Evolutionary conservation across 2,329 filamentous ascomycete genomes (phyloP).

Genomic region (Ustulina deusta): DNA sequence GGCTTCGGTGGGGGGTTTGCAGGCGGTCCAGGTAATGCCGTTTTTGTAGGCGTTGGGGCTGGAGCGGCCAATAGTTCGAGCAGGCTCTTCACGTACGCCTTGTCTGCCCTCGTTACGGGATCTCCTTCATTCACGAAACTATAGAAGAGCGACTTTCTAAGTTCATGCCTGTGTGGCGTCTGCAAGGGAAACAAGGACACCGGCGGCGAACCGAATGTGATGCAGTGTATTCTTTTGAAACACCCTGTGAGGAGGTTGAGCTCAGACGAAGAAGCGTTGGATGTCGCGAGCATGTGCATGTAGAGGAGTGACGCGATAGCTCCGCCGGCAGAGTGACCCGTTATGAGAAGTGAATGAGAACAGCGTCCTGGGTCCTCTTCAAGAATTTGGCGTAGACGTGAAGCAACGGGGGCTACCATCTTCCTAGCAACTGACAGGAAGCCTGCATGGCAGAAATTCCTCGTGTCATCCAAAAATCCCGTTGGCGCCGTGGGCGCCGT

Average conservation of each 20-base stretch:
- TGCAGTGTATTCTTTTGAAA: slow-evolving; percentile 85
- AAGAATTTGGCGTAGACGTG: slow-evolving; percentile 75
- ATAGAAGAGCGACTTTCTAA: slow-evolving; percentile 78
- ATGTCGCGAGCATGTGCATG: slow-evolving; percentile 79
- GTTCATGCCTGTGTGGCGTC: slow-evolving; percentile 63
- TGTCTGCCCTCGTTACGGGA: slow-evolving; percentile 81
- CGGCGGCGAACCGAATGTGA: slow-evolving; percentile 87
- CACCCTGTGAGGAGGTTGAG: slow-evolving; percentile 75
- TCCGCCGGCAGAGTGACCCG: slow-evolving; percentile 87
- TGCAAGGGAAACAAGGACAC: slow-evolving; percentile 76
- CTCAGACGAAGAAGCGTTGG: slow-evolving; percentile 69
- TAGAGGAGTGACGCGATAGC: slow-evolving; percentile 85
- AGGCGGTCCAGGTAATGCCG: slow-evolving; percentile 22
- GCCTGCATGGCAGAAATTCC: slow-evolving; percentile 83
- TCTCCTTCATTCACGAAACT: slow-evolving; percentile 89
- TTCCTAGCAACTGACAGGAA: slow-evolving; percentile 81
- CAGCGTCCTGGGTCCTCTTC: slow-evolving; percentile 76
- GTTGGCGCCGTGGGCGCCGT: slow-evolving; percentile 73
- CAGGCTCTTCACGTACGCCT: slow-evolving; percentile 78
- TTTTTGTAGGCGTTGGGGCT: slow-evolving; percentile 51
- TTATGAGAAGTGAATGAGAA: slow-evolving; percentile 79
- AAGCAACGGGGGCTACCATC: slow-evolving; percentile 80
- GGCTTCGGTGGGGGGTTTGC: slow-evolving; percentile 37
- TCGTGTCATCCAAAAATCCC: slow-evolving; percentile 80
- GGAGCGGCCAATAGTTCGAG: slow-evolving; percentile 77